phyloP scores from a whole-genome alignment of 2,329 filamentous ascomycete genomes.

The Berkeleyomyces rouxiae region DNA sequence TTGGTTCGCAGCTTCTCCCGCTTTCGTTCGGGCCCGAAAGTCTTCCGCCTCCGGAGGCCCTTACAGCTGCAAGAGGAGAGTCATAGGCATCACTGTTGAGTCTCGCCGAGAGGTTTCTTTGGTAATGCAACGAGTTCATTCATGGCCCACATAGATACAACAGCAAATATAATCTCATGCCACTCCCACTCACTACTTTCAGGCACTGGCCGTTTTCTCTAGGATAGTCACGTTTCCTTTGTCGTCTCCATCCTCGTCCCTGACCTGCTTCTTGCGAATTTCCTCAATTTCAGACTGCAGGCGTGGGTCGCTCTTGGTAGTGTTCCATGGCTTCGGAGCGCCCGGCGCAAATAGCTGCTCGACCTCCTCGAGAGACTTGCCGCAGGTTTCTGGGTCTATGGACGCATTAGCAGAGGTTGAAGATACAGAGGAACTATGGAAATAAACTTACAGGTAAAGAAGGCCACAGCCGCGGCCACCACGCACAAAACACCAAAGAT shows the following conservation, averaged over 20 bases:
- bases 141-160: background rate
- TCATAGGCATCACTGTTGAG: background rate
- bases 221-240: conserved; percentile 1
- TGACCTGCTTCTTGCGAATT: conserved; percentile 15
- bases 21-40: conserved; percentile 51
- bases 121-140: background rate
- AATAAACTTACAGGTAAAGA: conserved; percentile 20
- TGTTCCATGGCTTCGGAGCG: conserved; percentile 25
- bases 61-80: background rate
- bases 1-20: conserved; percentile 38
- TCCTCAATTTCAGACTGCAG: conserved; percentile 19
- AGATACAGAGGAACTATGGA: background rate
- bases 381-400: conserved; percentile 24
- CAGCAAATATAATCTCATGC: background rate
- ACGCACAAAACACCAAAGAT: conserved; percentile 28
- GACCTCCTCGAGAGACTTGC: conserved; percentile 27
- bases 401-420: background rate
- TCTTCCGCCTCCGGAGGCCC: conserved; percentile 24
- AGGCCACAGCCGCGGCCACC: conserved; percentile 27
- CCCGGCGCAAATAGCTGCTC: conserved; percentile 22
- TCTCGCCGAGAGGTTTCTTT: background rate
- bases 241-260: conserved; percentile 13
- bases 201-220: background rate
- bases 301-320: conserved; percentile 19
- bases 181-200: background rate